These are phyloP conservation scores for Boletus semigastroideus DNA, from an alignment of 1,284 basidiomycete species.

Conservation along the genomic window DNA sequence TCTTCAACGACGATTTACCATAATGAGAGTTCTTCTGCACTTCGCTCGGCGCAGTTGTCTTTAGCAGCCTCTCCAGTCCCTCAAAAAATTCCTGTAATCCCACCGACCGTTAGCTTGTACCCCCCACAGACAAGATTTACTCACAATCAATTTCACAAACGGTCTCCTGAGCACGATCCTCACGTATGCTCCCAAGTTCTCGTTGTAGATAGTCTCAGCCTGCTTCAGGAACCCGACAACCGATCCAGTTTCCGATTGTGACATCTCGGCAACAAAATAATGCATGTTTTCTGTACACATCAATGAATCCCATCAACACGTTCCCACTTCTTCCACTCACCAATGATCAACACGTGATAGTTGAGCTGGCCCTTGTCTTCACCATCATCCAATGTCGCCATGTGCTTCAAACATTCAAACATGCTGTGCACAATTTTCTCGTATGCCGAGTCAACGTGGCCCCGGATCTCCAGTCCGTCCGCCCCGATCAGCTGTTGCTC, in stretches of 20 bases:
- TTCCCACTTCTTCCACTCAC: constrained; percentile 46
- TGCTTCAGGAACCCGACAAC: constrained; percentile 68
- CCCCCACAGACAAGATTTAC: constrained; percentile 28
- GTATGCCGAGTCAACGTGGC: constrained; percentile 80
- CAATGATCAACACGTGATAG: constrained; percentile 93
- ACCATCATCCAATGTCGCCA: constrained; percentile 88
- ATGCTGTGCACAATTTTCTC: constrained; percentile 86
- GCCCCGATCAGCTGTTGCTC: constrained; percentile 85
- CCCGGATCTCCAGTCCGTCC: constrained; percentile 77
- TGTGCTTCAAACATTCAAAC: constrained; percentile 91
- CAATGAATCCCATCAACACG: constrained; percentile 1
- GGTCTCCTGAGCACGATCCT: constrained; percentile 86
- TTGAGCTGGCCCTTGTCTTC: constrained; percentile 98
- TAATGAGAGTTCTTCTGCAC: constrained; percentile 78
- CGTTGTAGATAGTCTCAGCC: constrained; percentile 84
- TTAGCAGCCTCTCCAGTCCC: constrained; percentile 83
- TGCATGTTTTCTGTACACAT: constrained; percentile 86
- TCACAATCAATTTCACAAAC: constrained; percentile 84
- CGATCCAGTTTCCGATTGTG: constrained; percentile 66
- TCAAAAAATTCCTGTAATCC: constrained; percentile 86
- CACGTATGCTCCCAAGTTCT: constrained; percentile 85
- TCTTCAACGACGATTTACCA: constrained; percentile 77
- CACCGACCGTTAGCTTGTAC: constrained; percentile 9
- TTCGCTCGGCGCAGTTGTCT: constrained; percentile 79
- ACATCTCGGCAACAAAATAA: constrained; percentile 83